Conservation (phyloP, 2,329 filamentous ascomycete species). For the Fusarium caatingaense region DNA sequence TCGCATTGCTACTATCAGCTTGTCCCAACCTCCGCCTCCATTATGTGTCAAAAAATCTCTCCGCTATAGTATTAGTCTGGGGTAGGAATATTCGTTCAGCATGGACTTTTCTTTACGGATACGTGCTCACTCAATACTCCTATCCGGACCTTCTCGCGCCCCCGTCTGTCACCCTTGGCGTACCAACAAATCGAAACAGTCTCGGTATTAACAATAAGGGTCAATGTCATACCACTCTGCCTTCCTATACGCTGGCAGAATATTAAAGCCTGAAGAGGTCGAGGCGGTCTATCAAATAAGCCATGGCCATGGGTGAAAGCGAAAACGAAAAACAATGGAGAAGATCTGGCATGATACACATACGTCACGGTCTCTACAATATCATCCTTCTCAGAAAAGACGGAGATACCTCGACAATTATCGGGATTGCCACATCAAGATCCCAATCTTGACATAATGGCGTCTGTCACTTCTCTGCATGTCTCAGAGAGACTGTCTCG, state of each 20-base stretch:
- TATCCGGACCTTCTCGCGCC: not conserved
- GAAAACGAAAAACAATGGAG: constrained; percentile 28
- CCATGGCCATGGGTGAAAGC: constrained; percentile 22
- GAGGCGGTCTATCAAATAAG: constrained; percentile 17
- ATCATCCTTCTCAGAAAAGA: constrained; percentile 2
- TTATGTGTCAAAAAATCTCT: not conserved
- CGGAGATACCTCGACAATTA: constrained; percentile 13
- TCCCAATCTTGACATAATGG: not conserved
- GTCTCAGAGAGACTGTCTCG: not conserved
- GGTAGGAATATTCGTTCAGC: constrained; percentile 28
- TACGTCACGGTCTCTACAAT: constrained; percentile 15
- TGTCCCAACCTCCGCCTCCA: constrained; percentile 16
- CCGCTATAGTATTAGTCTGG: constrained; percentile 33
- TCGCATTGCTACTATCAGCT: not conserved
- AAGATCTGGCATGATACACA: constrained; percentile 16
- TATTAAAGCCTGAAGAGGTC: constrained; percentile 11
- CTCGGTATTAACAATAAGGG: not conserved
- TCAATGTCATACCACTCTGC: not conserved
- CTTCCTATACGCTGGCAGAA: too few species aligned
- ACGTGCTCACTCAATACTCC: not conserved
- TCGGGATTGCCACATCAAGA: not conserved
- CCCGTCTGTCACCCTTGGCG: not conserved
- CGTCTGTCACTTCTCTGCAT: constrained; percentile 10
- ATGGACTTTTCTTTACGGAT: constrained; percentile 16
- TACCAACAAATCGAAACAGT: not conserved